phyloP scores from a whole-genome alignment of 306 rosid species.

The Cucumis hystrix region DNA sequence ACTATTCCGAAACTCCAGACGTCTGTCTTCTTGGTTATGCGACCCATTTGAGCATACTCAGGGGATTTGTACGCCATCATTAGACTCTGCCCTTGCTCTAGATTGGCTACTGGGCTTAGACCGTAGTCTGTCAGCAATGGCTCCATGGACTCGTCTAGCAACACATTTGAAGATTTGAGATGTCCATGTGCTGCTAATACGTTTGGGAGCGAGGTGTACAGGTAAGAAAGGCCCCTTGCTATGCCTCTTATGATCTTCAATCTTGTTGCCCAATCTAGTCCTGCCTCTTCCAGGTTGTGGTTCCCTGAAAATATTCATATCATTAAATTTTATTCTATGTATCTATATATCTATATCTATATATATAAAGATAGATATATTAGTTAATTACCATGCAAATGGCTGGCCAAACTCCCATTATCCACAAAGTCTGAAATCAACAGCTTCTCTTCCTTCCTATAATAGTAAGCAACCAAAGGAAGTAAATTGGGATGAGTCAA shows the following conservation, averaged over 20 bases:
- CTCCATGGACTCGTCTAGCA: conserved; percentile 45
- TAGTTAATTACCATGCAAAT: conserved; percentile 51
- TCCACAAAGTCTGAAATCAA: conserved; percentile 46
- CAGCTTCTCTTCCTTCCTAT: conserved; percentile 78
- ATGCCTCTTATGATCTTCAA: conserved; percentile 69
- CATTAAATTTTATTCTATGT: too few relatives aligned
- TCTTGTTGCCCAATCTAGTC: conserved; percentile 71
- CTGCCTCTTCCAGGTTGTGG: conserved; percentile 33
- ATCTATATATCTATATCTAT: too few relatives aligned
- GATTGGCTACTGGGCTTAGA: conserved; percentile 44
- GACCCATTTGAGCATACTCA: conserved; percentile 54
- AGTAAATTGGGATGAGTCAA: conserved; percentile 59
- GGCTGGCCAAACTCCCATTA: conserved; percentile 69
- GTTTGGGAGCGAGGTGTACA: conserved; percentile 48
- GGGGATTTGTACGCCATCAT: conserved; percentile 96
- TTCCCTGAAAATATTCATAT: conserved; percentile 25
- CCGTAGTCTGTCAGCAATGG: conserved; percentile 66
- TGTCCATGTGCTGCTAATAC: conserved; percentile 73
- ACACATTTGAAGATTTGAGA: conserved; percentile 80
- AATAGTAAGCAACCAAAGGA: conserved; percentile 65
- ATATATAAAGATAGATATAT: too few relatives aligned
- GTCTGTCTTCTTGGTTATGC: conserved; percentile 73
- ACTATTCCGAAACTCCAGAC: conserved; percentile 81
- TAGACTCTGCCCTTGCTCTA: conserved; percentile 47
- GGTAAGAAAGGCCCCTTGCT: conserved; percentile 53